Conservation (phyloP, 208 protist species). For the Acanthamoeba royreba region DNA sequence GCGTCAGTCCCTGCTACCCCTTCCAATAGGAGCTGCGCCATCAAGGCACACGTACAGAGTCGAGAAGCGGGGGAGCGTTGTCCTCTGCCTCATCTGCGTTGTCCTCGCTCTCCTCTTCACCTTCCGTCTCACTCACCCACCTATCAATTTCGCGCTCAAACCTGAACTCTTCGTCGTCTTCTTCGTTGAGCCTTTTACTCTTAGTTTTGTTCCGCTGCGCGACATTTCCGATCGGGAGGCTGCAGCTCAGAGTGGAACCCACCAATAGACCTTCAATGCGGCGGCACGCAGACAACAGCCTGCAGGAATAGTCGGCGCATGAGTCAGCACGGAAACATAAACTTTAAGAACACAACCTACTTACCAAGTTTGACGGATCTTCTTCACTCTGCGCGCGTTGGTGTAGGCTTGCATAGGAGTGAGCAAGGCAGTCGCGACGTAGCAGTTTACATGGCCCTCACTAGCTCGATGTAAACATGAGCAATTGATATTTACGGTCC, state of each 20-base stretch:
- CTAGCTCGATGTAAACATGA: background rate
- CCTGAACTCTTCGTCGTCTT: background rate
- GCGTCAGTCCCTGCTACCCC: too few species aligned
- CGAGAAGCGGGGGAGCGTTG: too few species aligned
- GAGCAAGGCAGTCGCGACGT: background rate
- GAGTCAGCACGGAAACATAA: background rate
- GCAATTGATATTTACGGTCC: background rate
- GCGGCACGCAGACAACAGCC: background rate
- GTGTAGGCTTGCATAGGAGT: background rate
- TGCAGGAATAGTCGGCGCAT: background rate
- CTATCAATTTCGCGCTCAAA: background rate
- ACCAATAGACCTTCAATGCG: background rate
- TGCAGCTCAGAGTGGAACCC: background rate
- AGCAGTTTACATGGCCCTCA: background rate
- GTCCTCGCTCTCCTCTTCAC: background rate
- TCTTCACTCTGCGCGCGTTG: background rate
- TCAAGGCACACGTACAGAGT: too few species aligned
- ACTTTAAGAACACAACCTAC: background rate
- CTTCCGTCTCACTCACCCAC: constrained; percentile 29
- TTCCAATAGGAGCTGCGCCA: too few species aligned
- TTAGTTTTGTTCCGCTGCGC: background rate
- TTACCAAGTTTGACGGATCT: constrained; percentile 11
- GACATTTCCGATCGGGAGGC: background rate
- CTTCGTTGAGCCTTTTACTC: background rate
- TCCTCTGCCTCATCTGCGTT: too few species aligned